Base-by-base conservation (phyloP, 768 basidiomycete genomes). In the Amanita jacksonii region DNA sequence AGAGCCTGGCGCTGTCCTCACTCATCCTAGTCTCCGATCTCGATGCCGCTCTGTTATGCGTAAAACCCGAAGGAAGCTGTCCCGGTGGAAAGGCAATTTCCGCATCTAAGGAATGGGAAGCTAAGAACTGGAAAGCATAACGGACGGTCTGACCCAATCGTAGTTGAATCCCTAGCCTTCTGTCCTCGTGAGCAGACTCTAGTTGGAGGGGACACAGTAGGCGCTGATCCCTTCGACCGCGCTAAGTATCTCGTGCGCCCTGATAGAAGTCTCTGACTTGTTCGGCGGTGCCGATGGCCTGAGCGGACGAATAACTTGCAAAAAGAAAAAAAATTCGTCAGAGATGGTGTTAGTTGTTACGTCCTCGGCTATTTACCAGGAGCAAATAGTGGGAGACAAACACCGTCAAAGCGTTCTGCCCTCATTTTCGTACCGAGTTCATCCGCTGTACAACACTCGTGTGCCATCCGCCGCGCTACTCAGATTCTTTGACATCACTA, bases 211-310 rank as follows among this genome's bases (percentile, higher is more conserved):
- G n/a, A 42, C 15, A 2, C 30, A 32, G 22, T n/a, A n/a, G n/a
- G 42, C 15, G 42, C 20, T 43, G 42, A 43, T 43, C 42, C 22
- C 32, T 42, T 42, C 41, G n/a, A n/a, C n/a, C n/a, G n/a, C n/a
- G n/a, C 42, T 36, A n/a, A 23, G 24, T 19, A 23, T 34, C 31
- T 35, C 12, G 16, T n/a, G 34, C 19, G 24, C 36, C 22, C 19
- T 36, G 23, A 43, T 34, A 13, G 43, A 43, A 43, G 30, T n/a
- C 38, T 15, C 20, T 22, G 8, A 27, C 19, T 9, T 8, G 41
- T 36, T 43, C 43, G 34, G 32, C 43, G 43, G 43, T 35, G n/a
- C 43, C 43, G 43, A 36, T 36, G 19, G 19, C 42, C 15, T n/a
- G n/a, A n/a, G n/a, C n/a, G 20, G 20, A 13, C 30, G 27, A 20